Evolutionary conservation across 2,329 filamentous ascomycete species (phyloP).

Genomic region (Trichoderma endophyticum): DNA sequence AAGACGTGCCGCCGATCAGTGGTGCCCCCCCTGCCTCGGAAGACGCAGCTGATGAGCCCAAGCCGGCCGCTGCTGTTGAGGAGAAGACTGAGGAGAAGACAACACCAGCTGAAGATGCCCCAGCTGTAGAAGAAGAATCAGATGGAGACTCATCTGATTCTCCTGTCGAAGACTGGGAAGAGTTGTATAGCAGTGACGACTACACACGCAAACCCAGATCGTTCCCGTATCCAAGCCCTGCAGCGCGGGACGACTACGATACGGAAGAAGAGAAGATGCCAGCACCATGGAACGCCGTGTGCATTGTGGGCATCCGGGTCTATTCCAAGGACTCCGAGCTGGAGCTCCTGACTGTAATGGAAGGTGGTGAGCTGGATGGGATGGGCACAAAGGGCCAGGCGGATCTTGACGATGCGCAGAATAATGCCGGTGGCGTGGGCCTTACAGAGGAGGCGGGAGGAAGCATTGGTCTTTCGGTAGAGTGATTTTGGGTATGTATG

Average conservation of each 20-base stretch:
- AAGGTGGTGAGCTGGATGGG: constrained; percentile 52
- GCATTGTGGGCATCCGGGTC: constrained; percentile 58
- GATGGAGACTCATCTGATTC: constrained; percentile 58
- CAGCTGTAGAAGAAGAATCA: constrained; percentile 25
- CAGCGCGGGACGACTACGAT: constrained; percentile 42
- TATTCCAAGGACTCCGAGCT: constrained; percentile 57
- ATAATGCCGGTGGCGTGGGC: constrained; percentile 50
- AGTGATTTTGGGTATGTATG: constrained; percentile 10
- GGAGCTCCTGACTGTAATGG: constrained; percentile 54
- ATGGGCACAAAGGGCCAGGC: constrained; percentile 56
- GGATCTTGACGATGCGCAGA: constrained; percentile 56
- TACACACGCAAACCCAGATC: constrained; percentile 50
- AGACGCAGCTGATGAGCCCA: constrained; percentile 15
- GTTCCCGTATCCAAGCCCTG: constrained; percentile 34
- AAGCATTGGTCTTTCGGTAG: constrained; percentile 19
- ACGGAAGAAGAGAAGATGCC: constrained; percentile 56
- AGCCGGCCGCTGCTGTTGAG: background rate
- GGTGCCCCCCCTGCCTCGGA: constrained; percentile 26
- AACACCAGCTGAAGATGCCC: background rate
- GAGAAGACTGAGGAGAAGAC: background rate
- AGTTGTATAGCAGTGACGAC: constrained; percentile 58
- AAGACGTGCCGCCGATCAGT: constrained; percentile 32
- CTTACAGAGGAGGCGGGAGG: constrained; percentile 1
- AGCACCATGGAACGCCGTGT: constrained; percentile 62
- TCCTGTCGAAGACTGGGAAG: constrained; percentile 58